A percentile compares a stretch with the other conserved stretches of the same genome.
phyloP scores from a whole-genome alignment of 306 rosid species.

The Dalbergia oliveri region DNA sequence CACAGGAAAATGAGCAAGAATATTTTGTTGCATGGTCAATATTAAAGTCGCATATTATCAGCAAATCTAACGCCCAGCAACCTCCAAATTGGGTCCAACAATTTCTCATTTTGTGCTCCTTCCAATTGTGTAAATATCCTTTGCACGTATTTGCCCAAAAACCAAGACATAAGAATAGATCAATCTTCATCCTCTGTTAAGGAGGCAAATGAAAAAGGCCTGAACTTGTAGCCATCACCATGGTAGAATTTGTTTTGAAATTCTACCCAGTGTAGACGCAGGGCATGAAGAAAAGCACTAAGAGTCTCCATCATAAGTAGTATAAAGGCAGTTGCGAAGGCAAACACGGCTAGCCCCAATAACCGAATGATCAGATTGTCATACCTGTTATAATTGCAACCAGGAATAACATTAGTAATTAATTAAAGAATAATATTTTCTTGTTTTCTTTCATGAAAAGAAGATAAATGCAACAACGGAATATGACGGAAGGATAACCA shows the following conservation, averaged over 20 bases:
- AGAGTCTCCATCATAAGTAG: slow-evolving; percentile 99
- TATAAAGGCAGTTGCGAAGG: slow-evolving; percentile 97
- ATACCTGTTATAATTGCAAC: slow-evolving; percentile 69
- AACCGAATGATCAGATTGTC: slow-evolving; percentile 81
- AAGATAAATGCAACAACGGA: background rate
- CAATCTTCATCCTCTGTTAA: slow-evolving; percentile 86
- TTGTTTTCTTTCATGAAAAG: no score
- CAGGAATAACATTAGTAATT: slow-evolving; percentile 37
- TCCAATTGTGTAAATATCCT: slow-evolving; percentile 38
- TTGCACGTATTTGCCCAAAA: slow-evolving; percentile 40
- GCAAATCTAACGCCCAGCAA: slow-evolving; percentile 33
- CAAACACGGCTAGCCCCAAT: slow-evolving; percentile 87
- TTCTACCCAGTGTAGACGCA: slow-evolving; percentile 99
- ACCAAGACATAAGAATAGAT: slow-evolving; percentile 37
- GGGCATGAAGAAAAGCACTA: slow-evolving; percentile 98
- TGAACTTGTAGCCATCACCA: slow-evolving; percentile 97
- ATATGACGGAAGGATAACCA: slow-evolving; percentile 18
- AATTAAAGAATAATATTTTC: slow-evolving; percentile 14
- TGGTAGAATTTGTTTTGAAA: slow-evolving; percentile 94
- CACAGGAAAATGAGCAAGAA: slow-evolving; percentile 59
- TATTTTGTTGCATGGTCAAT: slow-evolving; percentile 54
- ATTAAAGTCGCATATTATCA: slow-evolving; percentile 51
- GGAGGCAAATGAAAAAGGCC: slow-evolving; percentile 86
- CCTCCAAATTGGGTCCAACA: slow-evolving; percentile 47
- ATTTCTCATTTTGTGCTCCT: slow-evolving; percentile 43